These are phyloP conservation scores for Globisporangium heterothallicum DNA, from an alignment of 352 stramenopile genomes.

Conservation along the genomic window DNA sequence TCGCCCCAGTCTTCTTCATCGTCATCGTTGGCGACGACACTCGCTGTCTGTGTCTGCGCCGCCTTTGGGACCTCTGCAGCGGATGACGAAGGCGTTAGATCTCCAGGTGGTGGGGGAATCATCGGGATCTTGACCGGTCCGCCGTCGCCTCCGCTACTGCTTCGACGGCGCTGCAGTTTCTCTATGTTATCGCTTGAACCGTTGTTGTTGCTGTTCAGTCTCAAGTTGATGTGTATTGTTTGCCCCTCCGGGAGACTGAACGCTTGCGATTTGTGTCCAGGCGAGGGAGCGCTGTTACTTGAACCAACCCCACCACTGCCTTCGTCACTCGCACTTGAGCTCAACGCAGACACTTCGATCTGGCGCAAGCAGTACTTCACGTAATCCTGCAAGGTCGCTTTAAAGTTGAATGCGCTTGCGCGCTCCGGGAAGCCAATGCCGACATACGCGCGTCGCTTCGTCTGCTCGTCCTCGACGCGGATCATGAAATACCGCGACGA, in stretches of 20 bases:
- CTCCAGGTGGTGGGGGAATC: slow-evolving; percentile 50
- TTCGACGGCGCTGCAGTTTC: slow-evolving; percentile 20
- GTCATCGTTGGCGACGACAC: slow-evolving; percentile 26
- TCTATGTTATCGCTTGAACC: slow-evolving; percentile 17
- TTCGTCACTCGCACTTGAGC: not conserved
- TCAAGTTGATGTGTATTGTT: slow-evolving; percentile 79
- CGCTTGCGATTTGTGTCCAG: slow-evolving; percentile 31
- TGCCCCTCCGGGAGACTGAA: slow-evolving; percentile 64
- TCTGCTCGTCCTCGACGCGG: slow-evolving; percentile 74
- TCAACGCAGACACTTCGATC: slow-evolving; percentile 31
- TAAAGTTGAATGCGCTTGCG: slow-evolving; percentile 80
- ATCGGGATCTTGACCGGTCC: slow-evolving; percentile 41
- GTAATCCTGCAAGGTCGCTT: slow-evolving; percentile 79
- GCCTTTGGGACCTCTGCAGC: slow-evolving; percentile 23
- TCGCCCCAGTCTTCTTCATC: slow-evolving; percentile 75
- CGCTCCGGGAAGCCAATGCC: slow-evolving; percentile 78
- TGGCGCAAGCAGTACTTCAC: slow-evolving; percentile 72
- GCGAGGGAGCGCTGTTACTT: slow-evolving; percentile 9
- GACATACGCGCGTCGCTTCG: slow-evolving; percentile 66
- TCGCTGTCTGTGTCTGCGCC: slow-evolving; percentile 28
- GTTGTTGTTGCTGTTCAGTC: slow-evolving; percentile 24
- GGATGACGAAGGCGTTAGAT: slow-evolving; percentile 19
- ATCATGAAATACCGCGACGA: slow-evolving; percentile 88
- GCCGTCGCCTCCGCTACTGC: slow-evolving; percentile 22
- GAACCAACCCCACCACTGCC: no score